Conservation (phyloP, 202 grass and related monocot species). For the Musa balbisiana region DNA sequence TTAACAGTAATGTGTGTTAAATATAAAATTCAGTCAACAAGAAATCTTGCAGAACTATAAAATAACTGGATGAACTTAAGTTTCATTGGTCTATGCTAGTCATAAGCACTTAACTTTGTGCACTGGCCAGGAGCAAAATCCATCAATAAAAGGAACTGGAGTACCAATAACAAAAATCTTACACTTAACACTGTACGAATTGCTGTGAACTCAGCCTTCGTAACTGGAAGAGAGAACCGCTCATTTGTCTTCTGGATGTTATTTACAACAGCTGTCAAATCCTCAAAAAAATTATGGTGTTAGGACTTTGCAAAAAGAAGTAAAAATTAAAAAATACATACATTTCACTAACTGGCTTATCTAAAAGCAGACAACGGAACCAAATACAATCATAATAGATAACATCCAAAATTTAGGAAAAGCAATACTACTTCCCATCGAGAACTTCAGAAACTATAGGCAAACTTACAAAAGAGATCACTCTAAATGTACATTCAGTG, state of each 20-base stretch:
- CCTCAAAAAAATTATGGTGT: background rate
- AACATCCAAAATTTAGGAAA: too few relatives aligned
- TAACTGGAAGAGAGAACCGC: slow-evolving; percentile 55
- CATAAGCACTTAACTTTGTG: background rate
- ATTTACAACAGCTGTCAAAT: slow-evolving; percentile 55
- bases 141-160: background rate
- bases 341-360: background rate
- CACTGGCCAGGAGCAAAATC: background rate
- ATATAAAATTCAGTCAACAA: background rate
- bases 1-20: background rate
- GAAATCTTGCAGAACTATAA: background rate
- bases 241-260: slow-evolving; percentile 54
- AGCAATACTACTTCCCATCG: too few relatives aligned
- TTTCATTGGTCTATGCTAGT: too few relatives aligned
- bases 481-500: too few relatives aligned
- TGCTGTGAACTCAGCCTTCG: slow-evolving; percentile 87
- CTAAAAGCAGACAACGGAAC: too few relatives aligned
- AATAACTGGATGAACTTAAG: background rate
- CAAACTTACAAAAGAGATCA: too few relatives aligned
- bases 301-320: background rate
- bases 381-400: too few relatives aligned
- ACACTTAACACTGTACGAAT: slow-evolving; percentile 72
- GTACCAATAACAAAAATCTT: slow-evolving; percentile 30
- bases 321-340: background rate
- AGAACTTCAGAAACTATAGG: too few relatives aligned